Evolutionary conservation across 176 grass and related monocot genomes (phyloP), one percentile per base, ranked within the genome.

Genomic region (Oryza coarctata): DNA sequence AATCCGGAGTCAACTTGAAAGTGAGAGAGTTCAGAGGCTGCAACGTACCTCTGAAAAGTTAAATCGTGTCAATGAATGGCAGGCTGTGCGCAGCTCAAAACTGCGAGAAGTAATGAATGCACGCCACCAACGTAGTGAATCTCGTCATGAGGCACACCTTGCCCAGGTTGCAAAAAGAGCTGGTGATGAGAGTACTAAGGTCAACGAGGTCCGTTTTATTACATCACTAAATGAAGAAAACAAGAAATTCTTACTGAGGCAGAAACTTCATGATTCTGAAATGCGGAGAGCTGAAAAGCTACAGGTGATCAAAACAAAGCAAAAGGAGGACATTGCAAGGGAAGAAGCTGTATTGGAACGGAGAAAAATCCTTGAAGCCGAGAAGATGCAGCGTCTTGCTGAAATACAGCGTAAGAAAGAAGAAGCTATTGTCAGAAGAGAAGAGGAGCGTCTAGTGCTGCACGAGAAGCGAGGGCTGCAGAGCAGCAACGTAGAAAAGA

Each of bases 391-490:
- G 75, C 93, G 88, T 18, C 91, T 99, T 88, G 91, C 96, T 82
- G 93, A 95, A 88, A 94, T 90, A 74, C 96, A 99, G 40, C 96
- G 96, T 65, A 99, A 94, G 70, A 99, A 99, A 83, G 96, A 99
- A 88, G 96, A 99, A 80, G 96, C 96, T 82, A 90, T 95, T 85
- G 80, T 86, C 63, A 93, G 93, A 87, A 99, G 91, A 91, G 96
- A 99, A 86, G 96, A 99, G 84, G 96, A 99, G 70, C 92, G 96
- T 99, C 96, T 65, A 99, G 96, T 85, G 93, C 93, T 80, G 96
- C 96, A 82, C 87, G 96, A 63, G 96, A 99, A 91, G 90, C 80
- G 33, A 92, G 83, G 77, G 87, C 91, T 28, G 93, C 90, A 34
- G 96, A 99, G 41, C 96, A 99, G 71, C 90, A 93, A 67, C 82